These are phyloP conservation scores for Tylopilus sp. DNA, from an alignment of 1,284 basidiomycete species.

Conservation along the genomic window DNA sequence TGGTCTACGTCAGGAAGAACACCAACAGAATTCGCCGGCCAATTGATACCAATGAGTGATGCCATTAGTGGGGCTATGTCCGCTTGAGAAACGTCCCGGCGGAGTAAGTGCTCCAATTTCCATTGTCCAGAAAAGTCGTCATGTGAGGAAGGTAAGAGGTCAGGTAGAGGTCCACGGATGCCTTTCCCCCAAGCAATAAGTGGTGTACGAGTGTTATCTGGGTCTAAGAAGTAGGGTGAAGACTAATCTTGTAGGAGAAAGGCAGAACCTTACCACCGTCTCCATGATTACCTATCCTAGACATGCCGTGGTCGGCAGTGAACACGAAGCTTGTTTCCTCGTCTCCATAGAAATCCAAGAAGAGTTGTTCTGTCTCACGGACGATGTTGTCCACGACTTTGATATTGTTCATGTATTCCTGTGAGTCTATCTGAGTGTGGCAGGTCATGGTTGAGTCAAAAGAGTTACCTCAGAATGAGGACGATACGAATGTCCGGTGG, in stretches of 20 bases:
- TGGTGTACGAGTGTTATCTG: slow-evolving; percentile 90
- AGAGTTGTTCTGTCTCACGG: slow-evolving; percentile 70
- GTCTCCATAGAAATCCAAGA: slow-evolving; percentile 76
- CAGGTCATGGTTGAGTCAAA: not conserved
- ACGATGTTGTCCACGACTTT: slow-evolving; percentile 85
- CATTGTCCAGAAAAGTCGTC: slow-evolving; percentile 78
- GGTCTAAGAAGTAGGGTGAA: slow-evolving; percentile 61
- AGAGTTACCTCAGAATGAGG: slow-evolving; percentile 77
- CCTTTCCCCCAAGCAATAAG: slow-evolving; percentile 89
- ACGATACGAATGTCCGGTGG: slow-evolving; percentile 89
- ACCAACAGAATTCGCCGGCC: slow-evolving; percentile 84
- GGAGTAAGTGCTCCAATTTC: slow-evolving; percentile 64
- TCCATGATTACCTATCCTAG: slow-evolving; percentile 89
- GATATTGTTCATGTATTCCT: slow-evolving; percentile 92
- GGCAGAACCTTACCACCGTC: slow-evolving; percentile 74
- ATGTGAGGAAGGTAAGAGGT: slow-evolving; percentile 67
- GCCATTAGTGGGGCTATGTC: slow-evolving; percentile 88
- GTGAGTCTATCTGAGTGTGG: slow-evolving; percentile 8
- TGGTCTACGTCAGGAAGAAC: slow-evolving; percentile 77
- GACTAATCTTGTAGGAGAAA: slow-evolving; percentile 6
- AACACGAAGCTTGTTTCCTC: slow-evolving; percentile 85
- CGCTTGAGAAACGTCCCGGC: slow-evolving; percentile 87
- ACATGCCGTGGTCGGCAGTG: slow-evolving; percentile 95
- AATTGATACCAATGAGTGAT: slow-evolving; percentile 73
- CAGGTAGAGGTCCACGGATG: slow-evolving; percentile 71